Evolutionary conservation across 495 filamentous ascomycete genomes (phyloP), one percentile per base, ranked within the genome.

Genomic region (Aspergillus hancockii): DNA sequence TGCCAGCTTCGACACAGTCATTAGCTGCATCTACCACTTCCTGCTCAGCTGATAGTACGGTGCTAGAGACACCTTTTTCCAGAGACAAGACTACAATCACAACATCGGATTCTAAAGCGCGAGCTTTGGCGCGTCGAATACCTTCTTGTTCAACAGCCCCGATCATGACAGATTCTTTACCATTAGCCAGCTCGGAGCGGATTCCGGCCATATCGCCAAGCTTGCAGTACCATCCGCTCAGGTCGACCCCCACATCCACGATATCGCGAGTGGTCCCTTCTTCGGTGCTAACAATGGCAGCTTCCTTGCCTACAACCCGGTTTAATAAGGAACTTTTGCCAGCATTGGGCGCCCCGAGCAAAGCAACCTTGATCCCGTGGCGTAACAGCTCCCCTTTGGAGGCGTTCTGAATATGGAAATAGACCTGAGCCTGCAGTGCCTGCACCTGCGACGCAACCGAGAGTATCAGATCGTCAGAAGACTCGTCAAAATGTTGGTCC

Each of bases 241-340:
- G 81, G 73, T 98, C 95, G 14, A 98, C 80, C 21, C 90, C 90
- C 1, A 95, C 88, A 72, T 98, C 94, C 18, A 98, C 88, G 28
- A 98, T 88, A 80, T 98, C 95, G 38, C 94, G 77, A 1, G 94
- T 98, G 0, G 94, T 98, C 0, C 94, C 94, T 31, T 90, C 90
- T 68, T 98, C 93, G 0, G 83, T 78, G 46, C 91, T 96, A 4
- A 98, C 95, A 68, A 98, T 98, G 19, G 90, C 91, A 0, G 94
- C 95, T 67, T 98, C 93, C 51, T 93, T 79, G 3, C 93, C 93
- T n/a, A 96, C 91, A 61, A 98, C 80, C 52, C 83, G 78, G 74
- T 98, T 98, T 67, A 98, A 83, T 56, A 98, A 75, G 1, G 90
- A 95, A 67, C 93, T 97, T 71, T 98, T 98, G 19, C 94, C 94